Percentiles rank a stretch among this genome's conserved stretches.
These are phyloP conservation scores for Malassezia nana DNA, from an alignment of 1,284 basidiomycete species.

Conservation along the genomic window DNA sequence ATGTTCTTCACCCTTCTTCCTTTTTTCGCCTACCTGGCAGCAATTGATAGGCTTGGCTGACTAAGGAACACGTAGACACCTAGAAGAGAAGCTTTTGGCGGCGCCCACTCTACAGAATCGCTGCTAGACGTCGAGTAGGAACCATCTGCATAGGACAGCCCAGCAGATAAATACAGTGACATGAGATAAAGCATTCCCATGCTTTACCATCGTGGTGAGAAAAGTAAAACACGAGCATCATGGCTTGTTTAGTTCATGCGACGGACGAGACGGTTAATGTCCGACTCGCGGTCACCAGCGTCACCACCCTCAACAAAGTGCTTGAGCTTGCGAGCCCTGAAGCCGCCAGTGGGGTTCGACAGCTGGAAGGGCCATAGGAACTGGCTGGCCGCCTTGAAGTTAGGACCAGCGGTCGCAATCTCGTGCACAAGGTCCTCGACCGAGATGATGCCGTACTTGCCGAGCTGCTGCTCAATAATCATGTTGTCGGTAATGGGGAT, in stretches of 20 bases:
- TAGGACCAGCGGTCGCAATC: slow-evolving; percentile 86
- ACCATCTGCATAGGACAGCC: not conserved
- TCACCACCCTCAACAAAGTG: slow-evolving; percentile 60
- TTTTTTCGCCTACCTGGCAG: not conserved
- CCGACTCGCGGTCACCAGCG: slow-evolving; percentile 77
- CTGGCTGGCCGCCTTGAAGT: slow-evolving; percentile 82
- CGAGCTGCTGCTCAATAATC: slow-evolving; percentile 82
- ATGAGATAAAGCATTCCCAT: slow-evolving; percentile 5
- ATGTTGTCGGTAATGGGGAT: slow-evolving; percentile 89
- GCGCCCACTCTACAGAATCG: slow-evolving; percentile 4
- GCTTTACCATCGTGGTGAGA: slow-evolving; percentile 4
- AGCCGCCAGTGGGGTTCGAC: slow-evolving; percentile 95
- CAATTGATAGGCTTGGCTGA: not conserved
- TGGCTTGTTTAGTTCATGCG: slow-evolving; percentile 60
- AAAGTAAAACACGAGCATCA: slow-evolving; percentile 6
- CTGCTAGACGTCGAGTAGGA: not conserved
- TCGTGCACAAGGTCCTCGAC: slow-evolving; percentile 96
- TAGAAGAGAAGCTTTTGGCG: slow-evolving; percentile 7
- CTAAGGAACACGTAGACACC: not conserved
- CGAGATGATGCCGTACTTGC: slow-evolving; percentile 91
- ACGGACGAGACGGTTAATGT: slow-evolving; percentile 93
- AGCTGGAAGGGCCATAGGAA: slow-evolving; percentile 99
- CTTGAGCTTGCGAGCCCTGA: slow-evolving; percentile 93
- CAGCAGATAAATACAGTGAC: slow-evolving; percentile 9
- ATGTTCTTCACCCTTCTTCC: slow-evolving; percentile 10